Evolutionary conservation across 2,329 filamentous ascomycete genomes (phyloP).

Genomic region (Tolypocladium ophioglossoides): DNA sequence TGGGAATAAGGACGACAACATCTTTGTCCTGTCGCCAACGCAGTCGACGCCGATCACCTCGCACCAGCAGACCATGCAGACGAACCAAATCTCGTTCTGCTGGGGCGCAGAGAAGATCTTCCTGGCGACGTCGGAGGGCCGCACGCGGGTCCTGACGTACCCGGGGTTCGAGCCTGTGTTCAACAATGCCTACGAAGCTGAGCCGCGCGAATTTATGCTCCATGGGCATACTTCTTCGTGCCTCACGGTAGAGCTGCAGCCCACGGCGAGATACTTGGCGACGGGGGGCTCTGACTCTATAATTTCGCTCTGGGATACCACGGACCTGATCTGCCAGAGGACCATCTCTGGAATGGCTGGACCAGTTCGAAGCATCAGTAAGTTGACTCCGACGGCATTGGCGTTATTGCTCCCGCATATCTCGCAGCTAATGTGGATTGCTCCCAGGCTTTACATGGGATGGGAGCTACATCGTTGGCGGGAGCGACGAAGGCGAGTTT

Average conservation of each 20-base stretch:
- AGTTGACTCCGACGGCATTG: constrained; percentile 15
- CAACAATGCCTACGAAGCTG: constrained; percentile 33
- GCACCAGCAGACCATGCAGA: constrained; percentile 52
- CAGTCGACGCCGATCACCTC: constrained; percentile 44
- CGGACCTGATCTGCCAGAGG: constrained; percentile 64
- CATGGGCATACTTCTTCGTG: constrained; percentile 66
- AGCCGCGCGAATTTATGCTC: constrained; percentile 45
- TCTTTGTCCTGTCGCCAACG: constrained; percentile 52
- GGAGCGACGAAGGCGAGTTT: constrained; percentile 56
- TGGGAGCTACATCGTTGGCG: constrained; percentile 62
- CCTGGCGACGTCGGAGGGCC: constrained; percentile 60
- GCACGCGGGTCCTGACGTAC: constrained; percentile 58
- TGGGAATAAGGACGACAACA: constrained; percentile 56
- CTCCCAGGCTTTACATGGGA: constrained; percentile 62
- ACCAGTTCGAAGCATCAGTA: constrained; percentile 58
- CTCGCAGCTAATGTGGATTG: not conserved
- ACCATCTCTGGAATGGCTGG: constrained; percentile 60
- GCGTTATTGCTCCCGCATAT: not conserved
- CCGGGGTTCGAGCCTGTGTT: constrained; percentile 49
- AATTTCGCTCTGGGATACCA: constrained; percentile 68
- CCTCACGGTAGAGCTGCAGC: constrained; percentile 57
- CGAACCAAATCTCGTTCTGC: constrained; percentile 65
- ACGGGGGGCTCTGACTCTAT: constrained; percentile 67
- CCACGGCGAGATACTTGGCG: constrained; percentile 60
- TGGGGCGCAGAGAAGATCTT: constrained; percentile 63